Evolutionary conservation across 192 early-diverging fungal species (phyloP).

Genomic region (Umbelopsis ramanniana): DNA sequence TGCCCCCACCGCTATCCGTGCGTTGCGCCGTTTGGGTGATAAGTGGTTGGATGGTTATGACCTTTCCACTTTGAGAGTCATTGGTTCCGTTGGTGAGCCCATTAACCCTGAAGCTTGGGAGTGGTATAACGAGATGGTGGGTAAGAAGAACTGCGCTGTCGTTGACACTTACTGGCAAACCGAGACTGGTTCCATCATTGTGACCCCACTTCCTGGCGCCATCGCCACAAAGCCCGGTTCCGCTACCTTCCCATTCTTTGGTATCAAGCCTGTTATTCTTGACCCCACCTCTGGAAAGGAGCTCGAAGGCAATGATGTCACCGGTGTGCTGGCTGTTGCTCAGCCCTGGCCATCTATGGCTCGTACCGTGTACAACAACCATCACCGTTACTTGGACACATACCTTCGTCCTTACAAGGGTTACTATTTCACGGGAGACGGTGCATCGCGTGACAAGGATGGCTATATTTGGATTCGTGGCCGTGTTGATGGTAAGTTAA

Average conservation of each 20-base stretch:
- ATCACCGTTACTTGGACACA: constrained; percentile 90
- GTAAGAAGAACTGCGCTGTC: constrained; percentile 83
- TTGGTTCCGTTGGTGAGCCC: constrained; percentile 96
- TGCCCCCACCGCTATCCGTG: constrained; percentile 95
- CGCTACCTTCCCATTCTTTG: constrained; percentile 97
- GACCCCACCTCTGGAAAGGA: constrained; percentile 87
- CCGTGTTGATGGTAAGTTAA: constrained; percentile 60
- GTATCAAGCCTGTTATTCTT: constrained; percentile 84
- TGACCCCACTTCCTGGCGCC: constrained; percentile 87
- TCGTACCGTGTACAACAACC: constrained; percentile 91
- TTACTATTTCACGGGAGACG: constrained; percentile 97
- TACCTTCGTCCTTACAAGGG: constrained; percentile 89
- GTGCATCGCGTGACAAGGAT: constrained; percentile 87
- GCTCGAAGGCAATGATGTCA: constrained; percentile 79
- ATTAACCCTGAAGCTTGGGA: constrained; percentile 98
- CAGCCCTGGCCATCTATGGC: constrained; percentile 92
- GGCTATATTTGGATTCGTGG: constrained; percentile 97
- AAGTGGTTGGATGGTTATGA: constrained; percentile 77
- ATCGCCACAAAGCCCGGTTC: constrained; percentile 94
- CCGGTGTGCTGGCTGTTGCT: constrained; percentile 88
- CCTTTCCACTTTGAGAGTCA: constrained; percentile 81
- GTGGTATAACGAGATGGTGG: constrained; percentile 94
- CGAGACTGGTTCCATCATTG: constrained; percentile 94
- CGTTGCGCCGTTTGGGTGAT: constrained; percentile 85
- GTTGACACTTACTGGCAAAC: constrained; percentile 97